Base-by-base conservation (phyloP, 305 asterid species). In the Fraxinus greggii region DNA sequence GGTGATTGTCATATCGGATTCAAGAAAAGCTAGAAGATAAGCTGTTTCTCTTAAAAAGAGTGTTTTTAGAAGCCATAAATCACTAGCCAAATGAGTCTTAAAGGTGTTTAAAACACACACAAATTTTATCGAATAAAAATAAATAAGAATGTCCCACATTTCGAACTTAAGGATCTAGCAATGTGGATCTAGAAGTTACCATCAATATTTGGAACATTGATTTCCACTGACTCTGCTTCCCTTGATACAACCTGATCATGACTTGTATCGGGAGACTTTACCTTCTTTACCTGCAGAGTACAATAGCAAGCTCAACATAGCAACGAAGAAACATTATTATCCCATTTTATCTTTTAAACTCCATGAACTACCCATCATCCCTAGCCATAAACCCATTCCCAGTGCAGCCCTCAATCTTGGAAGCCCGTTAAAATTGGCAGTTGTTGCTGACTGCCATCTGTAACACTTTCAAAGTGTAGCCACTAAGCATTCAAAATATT, bases 271-370 rank as follows among this genome's bases (percentile, higher is more conserved):
- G 94, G 88, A 86, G 97, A 81, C 89, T 91, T 90, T 21, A 91
- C 61, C 89, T 90, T 93, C 84, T 82, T 91, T 54, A 92, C 98
- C 99, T 94, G 87, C 84, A 81, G 7, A 69, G 63, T 72, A 63
- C n/a, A 74, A 7, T 15, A 45, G 74, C 70, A 32, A 48, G 70
- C 23, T 6, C 7, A 81, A 59, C 26, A 36, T 56, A 76, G 38
- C 40, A 80, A 56, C 6, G 8, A 10, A 29, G 65, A n/a, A 23
- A 26, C 73, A 56, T 1, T 10, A 24, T 26, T 65, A 65, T 65
- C 19, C 2, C 21, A 29, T 21, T 19, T 7, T 8, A 13, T 67
- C 74, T 26, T 26, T 67, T 28, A 4, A 5, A 12, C 33, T 67
- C 3, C 74, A 26, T 67, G 36, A 67, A 67, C 8, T 28, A 28